A percentile compares a stretch with the other conserved stretches of the same genome.
Conservation (phyloP, 2,329 filamentous ascomycete species). For the Claviceps lovelessii region DNA sequence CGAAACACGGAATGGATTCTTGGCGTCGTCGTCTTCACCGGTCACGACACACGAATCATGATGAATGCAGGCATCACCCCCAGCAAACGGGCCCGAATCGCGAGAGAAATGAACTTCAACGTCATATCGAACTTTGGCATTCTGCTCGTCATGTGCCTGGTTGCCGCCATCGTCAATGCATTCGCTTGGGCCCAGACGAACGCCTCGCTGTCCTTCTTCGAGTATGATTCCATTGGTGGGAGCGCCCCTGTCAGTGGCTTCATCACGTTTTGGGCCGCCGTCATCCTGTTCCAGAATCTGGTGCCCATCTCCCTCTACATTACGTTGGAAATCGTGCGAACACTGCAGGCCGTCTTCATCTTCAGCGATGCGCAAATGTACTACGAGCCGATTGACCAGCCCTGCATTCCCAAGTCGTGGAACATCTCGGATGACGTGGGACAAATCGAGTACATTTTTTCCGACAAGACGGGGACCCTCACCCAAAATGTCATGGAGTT, state of each 20-base stretch:
- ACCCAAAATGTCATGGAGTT: constrained; percentile 99
- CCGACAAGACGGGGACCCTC: constrained; percentile 90
- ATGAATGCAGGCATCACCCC: constrained; percentile 93
- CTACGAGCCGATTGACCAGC: constrained; percentile 84
- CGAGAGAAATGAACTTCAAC: constrained; percentile 90
- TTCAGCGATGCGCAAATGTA: constrained; percentile 96
- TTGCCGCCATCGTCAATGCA: constrained; percentile 75
- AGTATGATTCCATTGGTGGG: constrained; percentile 69
- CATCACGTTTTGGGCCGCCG: constrained; percentile 89
- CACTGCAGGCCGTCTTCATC: constrained; percentile 89
- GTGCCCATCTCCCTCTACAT: constrained; percentile 97
- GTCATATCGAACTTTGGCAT: constrained; percentile 93
- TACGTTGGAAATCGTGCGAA: constrained; percentile 87
- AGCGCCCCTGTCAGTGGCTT: constrained; percentile 69
- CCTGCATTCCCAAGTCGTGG: constrained; percentile 95
- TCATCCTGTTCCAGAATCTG: constrained; percentile 97
- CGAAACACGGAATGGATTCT: constrained; percentile 94
- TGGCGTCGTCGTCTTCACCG: constrained; percentile 85
- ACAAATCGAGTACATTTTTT: constrained; percentile 98
- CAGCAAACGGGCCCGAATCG: constrained; percentile 81
- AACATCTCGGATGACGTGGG: constrained; percentile 97
- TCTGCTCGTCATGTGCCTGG: constrained; percentile 75
- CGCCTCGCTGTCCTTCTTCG: constrained; percentile 67
- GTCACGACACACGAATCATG: constrained; percentile 97
- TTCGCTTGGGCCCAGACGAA: constrained; percentile 62